phyloP scores from a whole-genome alignment of 306 rosid species.

The Dryas alaskensis region DNA sequence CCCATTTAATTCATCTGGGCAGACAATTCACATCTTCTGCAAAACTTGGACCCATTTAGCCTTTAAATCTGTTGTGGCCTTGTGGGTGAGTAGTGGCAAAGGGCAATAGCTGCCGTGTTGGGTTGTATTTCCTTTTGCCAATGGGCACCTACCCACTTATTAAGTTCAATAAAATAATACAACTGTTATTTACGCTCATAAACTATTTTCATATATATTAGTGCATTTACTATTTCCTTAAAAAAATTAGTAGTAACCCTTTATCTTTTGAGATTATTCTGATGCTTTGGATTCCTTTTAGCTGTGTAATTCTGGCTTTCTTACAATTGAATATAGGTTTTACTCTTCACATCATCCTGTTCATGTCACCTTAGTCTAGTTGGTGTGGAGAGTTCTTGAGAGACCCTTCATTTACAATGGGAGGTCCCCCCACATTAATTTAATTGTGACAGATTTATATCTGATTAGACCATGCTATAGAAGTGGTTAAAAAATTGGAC shows the following conservation, averaged over 20 bases:
- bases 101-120: not conserved
- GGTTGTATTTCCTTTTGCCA: not conserved
- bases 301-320: not conserved
- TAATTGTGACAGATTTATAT: not conserved
- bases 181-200: no score
- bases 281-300: conserved; percentile 5
- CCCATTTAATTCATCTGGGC: conserved; percentile 2
- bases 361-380: not conserved
- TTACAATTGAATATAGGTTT: not conserved
- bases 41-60: not conserved
- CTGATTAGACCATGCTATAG: not conserved
- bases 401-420: not conserved
- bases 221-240: no score
- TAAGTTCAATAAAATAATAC: not conserved
- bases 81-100: not conserved
- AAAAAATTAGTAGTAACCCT: no score
- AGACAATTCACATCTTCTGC: not conserved
- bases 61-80: not conserved
- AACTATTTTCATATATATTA: no score
- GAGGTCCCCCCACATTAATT: not conserved
- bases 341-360: not conserved
- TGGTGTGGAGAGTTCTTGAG: not conserved
- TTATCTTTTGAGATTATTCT: not conserved
- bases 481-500: conserved; percentile 3
- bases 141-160: conserved; percentile 12